Base-by-base conservation (phyloP, 2,329 filamentous ascomycete genomes). In the Botrytis porri region DNA sequence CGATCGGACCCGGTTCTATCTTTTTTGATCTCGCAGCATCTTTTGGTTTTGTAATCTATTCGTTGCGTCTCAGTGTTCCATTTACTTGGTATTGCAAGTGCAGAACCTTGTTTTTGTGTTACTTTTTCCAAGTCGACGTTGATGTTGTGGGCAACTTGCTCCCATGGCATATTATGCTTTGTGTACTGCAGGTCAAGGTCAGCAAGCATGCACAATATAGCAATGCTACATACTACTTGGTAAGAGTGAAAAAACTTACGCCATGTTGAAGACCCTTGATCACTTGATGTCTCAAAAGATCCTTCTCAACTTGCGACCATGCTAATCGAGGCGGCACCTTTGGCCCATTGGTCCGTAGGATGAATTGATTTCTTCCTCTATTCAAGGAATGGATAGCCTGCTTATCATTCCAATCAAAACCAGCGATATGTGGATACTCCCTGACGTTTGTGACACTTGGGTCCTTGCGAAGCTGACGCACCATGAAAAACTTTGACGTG, bases 401-500 rank as follows among this genome's bases (percentile, higher is more conserved):
- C 5, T 39, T 51, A 12, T 72, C 51, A 39, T 69, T 61, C 74
- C 74, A 76, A 25, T 75, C 71, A 37, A 75, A 72, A n/a, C 48
- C 64, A 14, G 43, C 41, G 41, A 72, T 73, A 9, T 65, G 29
- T 0, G 66, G 71, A 32, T 71, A 76, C 43, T 75, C 66, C 35
- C 71, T 65, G 18, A 74, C 18, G 8, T 73, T 54, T 18, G 63
- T 66, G 12, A 57, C 65, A 16, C 16, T 25, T 9, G 71, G 64
- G 29, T 75, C 22, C 1, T 51, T 8, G 16, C 14, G 62, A 37
- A 60, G 43, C 22, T 72, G 48, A 10, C 74, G 72, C 6, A 74
- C 25, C 51, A 76, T 35, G 41, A 75, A 76, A n/a, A 73, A 74
- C 37, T 75, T 75, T 4, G 74, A 74, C 10, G 71, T 48, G 18